Conservation (phyloP, 352 stramenopile species). For the Globisporangium lucens region DNA sequence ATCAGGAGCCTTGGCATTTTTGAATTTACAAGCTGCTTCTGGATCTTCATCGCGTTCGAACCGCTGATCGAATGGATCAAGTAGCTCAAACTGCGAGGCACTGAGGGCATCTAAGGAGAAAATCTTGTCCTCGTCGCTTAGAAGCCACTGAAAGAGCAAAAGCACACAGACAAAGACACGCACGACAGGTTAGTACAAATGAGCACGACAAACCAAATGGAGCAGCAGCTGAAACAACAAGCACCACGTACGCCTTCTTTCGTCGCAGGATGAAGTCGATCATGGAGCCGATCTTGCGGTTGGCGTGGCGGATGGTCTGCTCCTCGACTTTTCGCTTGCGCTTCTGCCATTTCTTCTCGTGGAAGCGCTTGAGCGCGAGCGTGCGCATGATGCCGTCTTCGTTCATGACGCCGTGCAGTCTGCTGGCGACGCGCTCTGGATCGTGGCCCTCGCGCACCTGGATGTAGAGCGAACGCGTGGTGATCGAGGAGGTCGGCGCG, state of each 20-base stretch:
- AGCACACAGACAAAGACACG: conserved; percentile 2
- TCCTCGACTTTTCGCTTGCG: conserved; percentile 80
- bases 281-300: conserved; percentile 79
- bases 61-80: neutral
- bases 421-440: conserved; percentile 42
- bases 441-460: conserved; percentile 52
- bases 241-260: conserved; percentile 71
- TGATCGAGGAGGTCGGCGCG: conserved; percentile 18
- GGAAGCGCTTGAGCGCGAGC: conserved; percentile 64
- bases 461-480: conserved; percentile 42
- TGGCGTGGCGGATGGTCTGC: conserved; percentile 75
- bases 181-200: neutral
- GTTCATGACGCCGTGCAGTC: conserved; percentile 69
- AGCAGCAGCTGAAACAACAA: conserved; percentile 1
- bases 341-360: conserved; percentile 84
- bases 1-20: conserved; percentile 5
- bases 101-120: neutral
- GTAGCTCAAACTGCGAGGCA: neutral
- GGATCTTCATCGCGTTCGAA: neutral
- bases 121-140: conserved; percentile 12
- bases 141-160: conserved; percentile 18
- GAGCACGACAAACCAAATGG: neutral
- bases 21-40: conserved; percentile 5
- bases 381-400: conserved; percentile 77
- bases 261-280: conserved; percentile 82